Conservation (phyloP, 73 alveolate species). For the Diophrys appendiculata region DNA sequence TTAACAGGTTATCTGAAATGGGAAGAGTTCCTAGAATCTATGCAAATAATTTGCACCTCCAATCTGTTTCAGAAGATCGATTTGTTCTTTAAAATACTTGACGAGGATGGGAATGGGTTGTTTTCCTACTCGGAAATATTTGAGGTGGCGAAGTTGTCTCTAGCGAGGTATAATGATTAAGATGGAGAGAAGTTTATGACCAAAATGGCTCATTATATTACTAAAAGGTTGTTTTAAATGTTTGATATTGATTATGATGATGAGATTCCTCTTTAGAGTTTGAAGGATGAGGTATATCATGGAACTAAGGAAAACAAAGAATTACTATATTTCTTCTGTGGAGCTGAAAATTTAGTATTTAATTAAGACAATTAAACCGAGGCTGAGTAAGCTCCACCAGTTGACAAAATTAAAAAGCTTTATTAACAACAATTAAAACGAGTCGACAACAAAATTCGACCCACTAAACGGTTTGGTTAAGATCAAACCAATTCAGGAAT, state of each 20-base stretch:
- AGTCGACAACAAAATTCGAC: no score
- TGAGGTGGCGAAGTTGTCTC: neutral
- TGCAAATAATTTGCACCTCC: slow-evolving; percentile 28
- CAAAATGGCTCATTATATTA: neutral
- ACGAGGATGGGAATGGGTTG: slow-evolving; percentile 6
- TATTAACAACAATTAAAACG: no score
- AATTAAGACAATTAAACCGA: neutral
- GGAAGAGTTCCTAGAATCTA: slow-evolving; percentile 46
- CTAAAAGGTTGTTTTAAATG: neutral
- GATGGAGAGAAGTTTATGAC: neutral
- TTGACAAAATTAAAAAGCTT: no score
- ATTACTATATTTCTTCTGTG: neutral
- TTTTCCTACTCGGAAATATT: neutral
- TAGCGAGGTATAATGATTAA: neutral
- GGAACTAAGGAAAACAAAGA: neutral
- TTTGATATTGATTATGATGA: neutral
- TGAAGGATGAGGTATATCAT: neutral
- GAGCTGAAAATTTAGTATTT: neutral
- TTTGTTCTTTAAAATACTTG: slow-evolving; percentile 43
- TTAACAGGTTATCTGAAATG: slow-evolving; percentile 31
- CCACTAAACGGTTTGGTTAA: no score
- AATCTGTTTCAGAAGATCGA: slow-evolving; percentile 40
- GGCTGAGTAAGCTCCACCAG: no score
- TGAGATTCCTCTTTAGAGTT: neutral
- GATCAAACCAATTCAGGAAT: no score